phyloP scores from a whole-genome alignment of 2,329 filamentous ascomycete species.

The Alternaria brassicae region DNA sequence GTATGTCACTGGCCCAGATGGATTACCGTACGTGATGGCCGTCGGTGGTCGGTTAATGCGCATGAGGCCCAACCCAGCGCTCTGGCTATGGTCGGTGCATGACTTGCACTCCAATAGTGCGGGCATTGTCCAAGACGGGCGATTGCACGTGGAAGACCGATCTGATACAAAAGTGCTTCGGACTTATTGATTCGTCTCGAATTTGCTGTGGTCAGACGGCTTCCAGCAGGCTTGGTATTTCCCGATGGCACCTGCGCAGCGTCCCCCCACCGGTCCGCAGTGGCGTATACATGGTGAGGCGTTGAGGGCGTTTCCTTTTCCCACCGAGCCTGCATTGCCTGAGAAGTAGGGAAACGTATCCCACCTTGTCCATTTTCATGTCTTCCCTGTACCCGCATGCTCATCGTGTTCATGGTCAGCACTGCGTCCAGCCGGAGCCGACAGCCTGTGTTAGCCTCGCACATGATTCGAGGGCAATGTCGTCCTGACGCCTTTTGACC shows the following conservation, averaged over 20 bases:
- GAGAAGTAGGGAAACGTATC: constrained; percentile 2
- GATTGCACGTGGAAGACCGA: constrained; percentile 37
- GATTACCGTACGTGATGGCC: constrained; percentile 23
- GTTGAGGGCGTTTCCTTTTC: constrained; percentile 6
- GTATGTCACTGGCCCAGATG: constrained; percentile 26
- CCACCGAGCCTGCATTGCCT: neutral
- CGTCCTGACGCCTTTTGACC: constrained; percentile 8
- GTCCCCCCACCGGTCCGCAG: constrained; percentile 7
- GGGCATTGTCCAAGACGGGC: constrained; percentile 25
- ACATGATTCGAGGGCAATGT: constrained; percentile 1
- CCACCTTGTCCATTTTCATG: neutral
- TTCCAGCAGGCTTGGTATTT: neutral
- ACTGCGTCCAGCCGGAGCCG: constrained; percentile 8
- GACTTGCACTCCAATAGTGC: constrained; percentile 35
- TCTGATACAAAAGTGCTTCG: constrained; percentile 28
- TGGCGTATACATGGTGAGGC: constrained; percentile 7
- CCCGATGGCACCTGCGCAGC: constrained; percentile 4
- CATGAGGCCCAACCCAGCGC: constrained; percentile 35
- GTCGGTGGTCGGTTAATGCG: constrained; percentile 28
- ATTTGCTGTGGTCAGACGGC: constrained; percentile 5
- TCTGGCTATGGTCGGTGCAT: constrained; percentile 42
- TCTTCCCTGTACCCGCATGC: constrained; percentile 4
- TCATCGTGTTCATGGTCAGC: neutral
- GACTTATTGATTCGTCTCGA: constrained; percentile 13
- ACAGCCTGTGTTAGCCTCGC: constrained; percentile 4